Base-by-base conservation (phyloP, 495 filamentous ascomycete genomes). In the Podospora sp. region DNA sequence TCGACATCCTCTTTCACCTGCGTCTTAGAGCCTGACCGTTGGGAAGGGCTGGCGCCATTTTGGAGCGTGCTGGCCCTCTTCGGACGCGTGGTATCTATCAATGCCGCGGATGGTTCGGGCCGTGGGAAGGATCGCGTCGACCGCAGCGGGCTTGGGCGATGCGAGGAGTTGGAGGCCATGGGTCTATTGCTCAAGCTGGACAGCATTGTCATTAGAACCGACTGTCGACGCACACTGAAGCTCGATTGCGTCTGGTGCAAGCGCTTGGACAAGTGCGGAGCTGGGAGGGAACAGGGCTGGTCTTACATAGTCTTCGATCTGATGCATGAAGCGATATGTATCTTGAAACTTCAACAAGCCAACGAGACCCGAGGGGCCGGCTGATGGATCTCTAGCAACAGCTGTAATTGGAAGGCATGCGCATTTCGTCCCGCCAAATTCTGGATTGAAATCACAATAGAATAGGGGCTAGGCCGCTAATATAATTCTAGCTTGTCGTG, bases 31-130 rank as follows among this genome's bases (percentile, higher is more conserved):
- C 74, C 68, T 3, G 70, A 73, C 9, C 67, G 66, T 16, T 58
- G 60, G 25, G 84, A 81, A 6, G 70, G 26, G 52, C 16, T 60
- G 18, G 61, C 72, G 40, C 79, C 79, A 73, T 85, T 86, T 69
- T 90, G 86, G 27, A 89, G 75, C 0, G 89, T 90, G 74, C 81
- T 89, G 20, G 90, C 87, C 72, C 89, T 80, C 70, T 83, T 85
- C 22, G 81, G 74, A 16, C 78, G 77, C 69, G 73, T 67, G 77
- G 68, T 25, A 2, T 76, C 74, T 20, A 72, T 60, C 5, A 71
- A 70, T 1, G 65, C 40, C 0, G 63, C 24, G n/a, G 66, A 7
- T 21, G 71, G 63, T 12, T 73, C 71, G 40, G 69, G 50, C 3
- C 71, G 63, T 20, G 74, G 68, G 26, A 76, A 75, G 6, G 76